phyloP scores from a whole-genome alignment of 352 stramenopile genomes.

The Plasmopara viticola region DNA sequence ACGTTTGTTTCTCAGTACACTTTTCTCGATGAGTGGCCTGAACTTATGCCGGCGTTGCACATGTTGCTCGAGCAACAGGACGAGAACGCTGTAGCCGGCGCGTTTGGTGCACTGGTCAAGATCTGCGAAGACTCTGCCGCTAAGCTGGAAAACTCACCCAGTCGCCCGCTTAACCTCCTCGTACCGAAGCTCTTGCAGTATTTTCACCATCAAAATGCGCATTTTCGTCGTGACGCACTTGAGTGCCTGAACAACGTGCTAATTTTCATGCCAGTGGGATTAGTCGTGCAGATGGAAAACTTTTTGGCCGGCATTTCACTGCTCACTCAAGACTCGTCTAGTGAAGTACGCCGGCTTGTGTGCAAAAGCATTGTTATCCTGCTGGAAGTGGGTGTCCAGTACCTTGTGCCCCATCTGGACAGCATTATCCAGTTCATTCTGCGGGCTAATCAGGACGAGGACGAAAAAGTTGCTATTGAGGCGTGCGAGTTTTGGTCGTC shows the following conservation, averaged over 20 bases:
- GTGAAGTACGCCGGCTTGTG: constrained; percentile 79
- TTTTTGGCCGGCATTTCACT: constrained; percentile 87
- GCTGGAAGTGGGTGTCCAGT: constrained; percentile 85
- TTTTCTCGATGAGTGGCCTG: constrained; percentile 83
- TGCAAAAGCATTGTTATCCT: constrained; percentile 90
- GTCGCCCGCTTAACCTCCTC: constrained; percentile 78
- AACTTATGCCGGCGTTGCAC: constrained; percentile 76
- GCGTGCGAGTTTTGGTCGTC: constrained; percentile 89
- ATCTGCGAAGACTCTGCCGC: constrained; percentile 87
- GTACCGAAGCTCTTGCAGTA: constrained; percentile 87
- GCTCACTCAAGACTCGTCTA: constrained; percentile 76
- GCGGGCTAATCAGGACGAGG: constrained; percentile 75
- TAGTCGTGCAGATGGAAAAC: constrained; percentile 87
- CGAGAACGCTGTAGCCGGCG: constrained; percentile 71
- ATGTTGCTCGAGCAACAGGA: constrained; percentile 49
- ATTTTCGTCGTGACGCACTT: constrained; percentile 80
- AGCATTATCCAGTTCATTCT: constrained; percentile 91
- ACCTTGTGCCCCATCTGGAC: constrained; percentile 83
- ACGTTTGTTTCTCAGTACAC: constrained; percentile 85
- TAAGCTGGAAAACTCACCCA: constrained; percentile 86
- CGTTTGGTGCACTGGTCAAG: constrained; percentile 83
- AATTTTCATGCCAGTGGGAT: constrained; percentile 80
- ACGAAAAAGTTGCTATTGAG: constrained; percentile 84
- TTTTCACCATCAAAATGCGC: constrained; percentile 73
- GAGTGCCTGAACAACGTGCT: constrained; percentile 89